Evolutionary conservation across 108 stramenopile genomes (phyloP).

Genomic region (Fragilaria crotonensis): DNA sequence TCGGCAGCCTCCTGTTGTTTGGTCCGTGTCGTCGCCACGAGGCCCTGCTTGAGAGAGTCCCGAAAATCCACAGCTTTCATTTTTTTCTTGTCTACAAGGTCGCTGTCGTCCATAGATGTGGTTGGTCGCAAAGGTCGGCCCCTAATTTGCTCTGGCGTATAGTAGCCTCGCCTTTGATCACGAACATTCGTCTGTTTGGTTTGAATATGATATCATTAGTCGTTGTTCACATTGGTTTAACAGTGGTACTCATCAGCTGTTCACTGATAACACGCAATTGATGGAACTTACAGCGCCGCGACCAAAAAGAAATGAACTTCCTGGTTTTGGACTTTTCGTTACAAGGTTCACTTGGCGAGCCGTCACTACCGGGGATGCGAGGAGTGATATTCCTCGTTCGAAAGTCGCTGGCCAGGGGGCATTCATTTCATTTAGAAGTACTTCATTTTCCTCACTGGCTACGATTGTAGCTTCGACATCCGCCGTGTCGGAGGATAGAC

Average conservation of each 20-base stretch:
- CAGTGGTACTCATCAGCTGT: too few species aligned
- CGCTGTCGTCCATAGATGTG: background rate
- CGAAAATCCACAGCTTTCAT: background rate
- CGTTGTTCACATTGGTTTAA: too few species aligned
- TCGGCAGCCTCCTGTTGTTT: slow-evolving; percentile 23
- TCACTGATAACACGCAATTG: too few species aligned
- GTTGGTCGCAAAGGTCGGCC: background rate
- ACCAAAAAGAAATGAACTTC: slow-evolving; percentile 9
- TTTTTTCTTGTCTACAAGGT: background rate
- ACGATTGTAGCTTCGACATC: slow-evolving; percentile 4
- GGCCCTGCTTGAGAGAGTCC: background rate
- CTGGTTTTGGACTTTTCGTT: slow-evolving; percentile 63
- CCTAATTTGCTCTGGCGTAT: slow-evolving; percentile 20
- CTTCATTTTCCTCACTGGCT: slow-evolving; percentile 4
- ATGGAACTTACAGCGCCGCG: background rate
- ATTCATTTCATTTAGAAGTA: slow-evolving; percentile 48
- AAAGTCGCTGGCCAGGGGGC: slow-evolving; percentile 73
- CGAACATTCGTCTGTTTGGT: background rate
- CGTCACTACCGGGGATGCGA: slow-evolving; percentile 54
- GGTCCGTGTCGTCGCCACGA: slow-evolving; percentile 7
- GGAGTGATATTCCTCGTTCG: slow-evolving; percentile 50
- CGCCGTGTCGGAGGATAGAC: too few species aligned
- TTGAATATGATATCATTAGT: slow-evolving; percentile 7
- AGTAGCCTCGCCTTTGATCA: slow-evolving; percentile 12
- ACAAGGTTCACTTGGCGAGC: slow-evolving; percentile 36